Percentiles rank a stretch among this genome's conserved stretches.
These are phyloP conservation scores for Ajuga reptans DNA, from an alignment of 305 asterid genomes.

Conservation along the genomic window DNA sequence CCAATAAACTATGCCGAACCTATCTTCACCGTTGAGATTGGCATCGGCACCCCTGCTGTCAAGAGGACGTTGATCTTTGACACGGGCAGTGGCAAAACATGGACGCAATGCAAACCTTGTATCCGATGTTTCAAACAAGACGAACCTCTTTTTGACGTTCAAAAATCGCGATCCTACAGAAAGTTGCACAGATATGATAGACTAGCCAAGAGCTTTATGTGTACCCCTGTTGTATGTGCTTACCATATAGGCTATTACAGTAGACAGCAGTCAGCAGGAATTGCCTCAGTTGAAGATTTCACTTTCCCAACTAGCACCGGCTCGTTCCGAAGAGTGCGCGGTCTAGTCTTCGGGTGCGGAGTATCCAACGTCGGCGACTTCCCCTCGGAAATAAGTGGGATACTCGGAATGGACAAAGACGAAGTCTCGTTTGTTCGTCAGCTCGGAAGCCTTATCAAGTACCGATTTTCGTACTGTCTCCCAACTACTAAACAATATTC, in stretches of 20 bases:
- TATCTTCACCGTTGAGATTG: slow-evolving; percentile 21
- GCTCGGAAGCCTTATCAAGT: slow-evolving; percentile 17
- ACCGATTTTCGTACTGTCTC: slow-evolving; percentile 31
- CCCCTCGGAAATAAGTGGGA: slow-evolving; percentile 10
- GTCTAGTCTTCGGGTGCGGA: slow-evolving; percentile 30
- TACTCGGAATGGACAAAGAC: slow-evolving; percentile 24
- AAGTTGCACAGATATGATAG: background rate
- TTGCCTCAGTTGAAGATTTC: slow-evolving; percentile 17
- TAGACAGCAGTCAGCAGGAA: slow-evolving; percentile 8
- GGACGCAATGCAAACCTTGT: slow-evolving; percentile 36
- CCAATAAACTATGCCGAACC: slow-evolving; percentile 5
- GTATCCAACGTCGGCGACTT: background rate
- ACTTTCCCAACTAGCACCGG: slow-evolving; percentile 11
- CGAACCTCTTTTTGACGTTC: slow-evolving; percentile 18
- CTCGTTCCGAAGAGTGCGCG: background rate
- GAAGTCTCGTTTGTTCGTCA: slow-evolving; percentile 26
- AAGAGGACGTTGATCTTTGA: slow-evolving; percentile 21
- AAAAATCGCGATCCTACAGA: slow-evolving; percentile 11
- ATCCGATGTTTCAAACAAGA: slow-evolving; percentile 23
- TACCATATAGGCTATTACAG: slow-evolving; percentile 12
- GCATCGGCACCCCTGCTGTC: slow-evolving; percentile 25
- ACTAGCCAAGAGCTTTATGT: background rate
- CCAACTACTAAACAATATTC: background rate
- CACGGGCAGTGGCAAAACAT: slow-evolving; percentile 30
- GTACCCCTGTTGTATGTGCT: background rate